Conservation (phyloP, 2,329 filamentous ascomycete species). For the Epichloe gansuensis region DNA sequence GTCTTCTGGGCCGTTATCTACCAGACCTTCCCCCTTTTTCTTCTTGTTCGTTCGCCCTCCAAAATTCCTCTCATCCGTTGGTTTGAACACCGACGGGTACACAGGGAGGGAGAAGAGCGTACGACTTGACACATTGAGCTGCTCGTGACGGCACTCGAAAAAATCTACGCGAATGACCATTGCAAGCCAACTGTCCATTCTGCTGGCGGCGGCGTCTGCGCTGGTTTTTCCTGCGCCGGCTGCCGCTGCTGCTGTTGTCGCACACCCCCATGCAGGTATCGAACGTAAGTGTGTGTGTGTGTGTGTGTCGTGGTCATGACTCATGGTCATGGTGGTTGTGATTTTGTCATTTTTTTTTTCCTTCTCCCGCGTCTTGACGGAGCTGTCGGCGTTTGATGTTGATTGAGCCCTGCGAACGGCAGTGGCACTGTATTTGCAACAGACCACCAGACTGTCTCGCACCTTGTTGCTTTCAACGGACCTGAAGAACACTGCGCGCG, state of each 20-base stretch:
- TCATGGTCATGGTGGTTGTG: background rate
- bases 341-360: background rate
- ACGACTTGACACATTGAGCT: background rate
- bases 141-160: background rate
- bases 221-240: background rate
- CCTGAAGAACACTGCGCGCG: no score
- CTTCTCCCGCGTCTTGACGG: no score
- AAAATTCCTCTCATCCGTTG: no score
- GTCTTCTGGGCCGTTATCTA: no score
- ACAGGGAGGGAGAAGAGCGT: background rate
- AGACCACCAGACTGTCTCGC: no score
- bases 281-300: background rate
- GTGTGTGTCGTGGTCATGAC: background rate
- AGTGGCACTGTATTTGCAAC: no score
- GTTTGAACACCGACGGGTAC: background rate
- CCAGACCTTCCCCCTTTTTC: no score
- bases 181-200: constrained; percentile 7
- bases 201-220: constrained; percentile 9
- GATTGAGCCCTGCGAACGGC: no score
- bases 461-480: no score
- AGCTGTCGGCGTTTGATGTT: no score
- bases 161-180: constrained; percentile 1
- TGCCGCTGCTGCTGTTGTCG: constrained; percentile 3
- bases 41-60: no score
- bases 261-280: constrained; percentile 7